phyloP scores from a whole-genome alignment of 306 rosid genomes.

The Prunus mira region DNA sequence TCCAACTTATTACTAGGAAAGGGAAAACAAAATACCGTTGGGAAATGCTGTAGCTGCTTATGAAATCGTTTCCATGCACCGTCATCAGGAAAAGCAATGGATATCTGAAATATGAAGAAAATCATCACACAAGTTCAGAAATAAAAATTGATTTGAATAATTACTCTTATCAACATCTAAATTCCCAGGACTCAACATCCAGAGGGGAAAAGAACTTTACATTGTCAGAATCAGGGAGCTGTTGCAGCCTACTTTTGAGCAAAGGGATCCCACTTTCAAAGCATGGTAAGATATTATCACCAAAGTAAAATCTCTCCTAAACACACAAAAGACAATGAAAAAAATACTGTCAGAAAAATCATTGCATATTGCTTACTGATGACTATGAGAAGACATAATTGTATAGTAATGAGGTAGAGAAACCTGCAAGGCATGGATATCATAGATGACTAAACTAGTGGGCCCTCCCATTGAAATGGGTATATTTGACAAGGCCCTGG shows the following conservation, averaged over 20 bases:
- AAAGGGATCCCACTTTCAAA: slow-evolving; percentile 97
- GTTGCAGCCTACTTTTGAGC: slow-evolving; percentile 81
- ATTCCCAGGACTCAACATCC: not conserved
- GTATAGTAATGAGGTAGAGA: not conserved
- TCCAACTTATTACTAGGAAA: not conserved
- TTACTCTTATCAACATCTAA: not conserved
- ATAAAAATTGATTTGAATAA: slow-evolving; percentile 8
- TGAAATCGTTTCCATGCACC: slow-evolving; percentile 99
- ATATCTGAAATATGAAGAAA: slow-evolving; percentile 47
- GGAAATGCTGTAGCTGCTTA: slow-evolving; percentile 90
- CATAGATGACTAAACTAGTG: slow-evolving; percentile 88
- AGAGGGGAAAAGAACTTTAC: slow-evolving; percentile 39
- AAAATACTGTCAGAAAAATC: slow-evolving; percentile 6
- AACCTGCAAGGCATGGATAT: slow-evolving; percentile 98
- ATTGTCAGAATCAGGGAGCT: slow-evolving; percentile 90
- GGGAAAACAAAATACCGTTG: slow-evolving; percentile 50
- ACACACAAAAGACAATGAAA: slow-evolving; percentile 22
- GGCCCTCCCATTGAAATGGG: slow-evolving; percentile 99
- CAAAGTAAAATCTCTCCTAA: slow-evolving; percentile 97
- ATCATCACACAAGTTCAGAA: slow-evolving; percentile 10
- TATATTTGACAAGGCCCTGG: slow-evolving; percentile 84
- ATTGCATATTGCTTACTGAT: not conserved
- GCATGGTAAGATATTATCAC: slow-evolving; percentile 93
- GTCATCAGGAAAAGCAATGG: slow-evolving; percentile 96
- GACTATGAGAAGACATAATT: not conserved